These are phyloP conservation scores for Pyricularia grisea DNA, from an alignment of 2,329 filamentous ascomycete genomes.

Conservation along the genomic window DNA sequence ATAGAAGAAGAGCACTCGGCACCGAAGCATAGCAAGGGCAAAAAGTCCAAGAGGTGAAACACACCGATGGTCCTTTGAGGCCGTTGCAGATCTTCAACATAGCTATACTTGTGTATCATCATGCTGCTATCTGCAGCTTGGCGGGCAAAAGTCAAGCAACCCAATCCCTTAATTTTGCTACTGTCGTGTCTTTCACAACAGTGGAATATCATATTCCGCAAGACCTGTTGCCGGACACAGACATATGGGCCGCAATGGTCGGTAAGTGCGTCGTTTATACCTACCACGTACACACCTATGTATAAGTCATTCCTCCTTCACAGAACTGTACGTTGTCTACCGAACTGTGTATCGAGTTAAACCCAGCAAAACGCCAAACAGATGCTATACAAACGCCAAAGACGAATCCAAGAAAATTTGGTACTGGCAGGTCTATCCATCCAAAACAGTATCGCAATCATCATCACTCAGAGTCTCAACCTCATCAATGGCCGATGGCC, in stretches of 20 bases:
- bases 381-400: not conserved
- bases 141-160: not conserved
- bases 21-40: not conserved
- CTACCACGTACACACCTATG: not conserved
- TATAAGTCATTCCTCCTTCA: not conserved
- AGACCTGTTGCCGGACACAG: not conserved
- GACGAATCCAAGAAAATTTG: not conserved
- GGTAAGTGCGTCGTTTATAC: not conserved
- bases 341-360: not conserved
- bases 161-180: not conserved
- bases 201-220: not conserved
- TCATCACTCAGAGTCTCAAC: conserved; percentile 82
- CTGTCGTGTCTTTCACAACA: not conserved
- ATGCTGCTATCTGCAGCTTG: not conserved
- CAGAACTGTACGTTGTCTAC: not conserved
- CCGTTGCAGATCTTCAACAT: not conserved
- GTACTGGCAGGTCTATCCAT: conserved; percentile 2
- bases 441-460: conserved; percentile 30
- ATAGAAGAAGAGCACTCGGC: conserved; percentile 1
- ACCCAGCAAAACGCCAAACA: conserved; percentile 1
- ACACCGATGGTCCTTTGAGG: not conserved
- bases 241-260: not conserved
- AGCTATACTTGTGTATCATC: not conserved
- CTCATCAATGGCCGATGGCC: conserved; percentile 73
- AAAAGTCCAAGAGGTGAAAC: conserved; percentile 5